Conservation (phyloP, 2,329 filamentous ascomycete genomes). For the Xylaria sp. region DNA sequence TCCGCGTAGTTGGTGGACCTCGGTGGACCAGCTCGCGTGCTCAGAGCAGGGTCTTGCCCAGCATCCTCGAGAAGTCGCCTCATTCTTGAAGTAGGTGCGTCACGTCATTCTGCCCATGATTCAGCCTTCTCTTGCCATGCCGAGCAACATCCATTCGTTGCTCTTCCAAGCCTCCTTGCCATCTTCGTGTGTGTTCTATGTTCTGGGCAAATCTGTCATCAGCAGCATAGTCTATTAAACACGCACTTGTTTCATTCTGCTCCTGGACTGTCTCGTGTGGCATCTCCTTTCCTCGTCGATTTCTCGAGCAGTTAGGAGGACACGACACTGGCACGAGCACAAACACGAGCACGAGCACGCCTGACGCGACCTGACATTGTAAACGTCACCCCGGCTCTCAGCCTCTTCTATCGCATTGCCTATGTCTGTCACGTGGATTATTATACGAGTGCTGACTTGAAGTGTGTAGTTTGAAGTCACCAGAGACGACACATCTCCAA, state of each 20-base stretch:
- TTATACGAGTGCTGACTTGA: slow-evolving; percentile 1
- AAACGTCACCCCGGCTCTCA: background rate
- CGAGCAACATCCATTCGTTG: background rate
- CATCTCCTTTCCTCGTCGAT: background rate
- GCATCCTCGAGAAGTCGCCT: background rate
- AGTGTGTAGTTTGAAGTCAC: background rate
- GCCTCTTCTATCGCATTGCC: background rate
- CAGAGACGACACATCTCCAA: background rate
- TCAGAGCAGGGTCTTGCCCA: background rate
- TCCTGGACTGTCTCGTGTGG: background rate
- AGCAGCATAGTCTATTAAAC: background rate
- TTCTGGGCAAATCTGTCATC: background rate
- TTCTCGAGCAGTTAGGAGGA: background rate
- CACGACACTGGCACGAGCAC: background rate
- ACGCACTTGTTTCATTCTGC: background rate
- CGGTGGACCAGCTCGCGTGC: background rate
- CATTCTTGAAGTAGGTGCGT: background rate
- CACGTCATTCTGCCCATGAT: background rate
- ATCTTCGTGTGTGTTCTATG: background rate
- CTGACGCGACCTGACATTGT: background rate
- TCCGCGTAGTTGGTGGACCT: background rate
- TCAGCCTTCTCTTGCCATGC: background rate
- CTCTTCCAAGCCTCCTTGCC: background rate
- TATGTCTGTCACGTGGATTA: background rate
- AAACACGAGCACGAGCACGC: background rate